Base-by-base conservation (phyloP, 192 early-diverging fungal species). In the Jimgerdemannia flammicorona region DNA sequence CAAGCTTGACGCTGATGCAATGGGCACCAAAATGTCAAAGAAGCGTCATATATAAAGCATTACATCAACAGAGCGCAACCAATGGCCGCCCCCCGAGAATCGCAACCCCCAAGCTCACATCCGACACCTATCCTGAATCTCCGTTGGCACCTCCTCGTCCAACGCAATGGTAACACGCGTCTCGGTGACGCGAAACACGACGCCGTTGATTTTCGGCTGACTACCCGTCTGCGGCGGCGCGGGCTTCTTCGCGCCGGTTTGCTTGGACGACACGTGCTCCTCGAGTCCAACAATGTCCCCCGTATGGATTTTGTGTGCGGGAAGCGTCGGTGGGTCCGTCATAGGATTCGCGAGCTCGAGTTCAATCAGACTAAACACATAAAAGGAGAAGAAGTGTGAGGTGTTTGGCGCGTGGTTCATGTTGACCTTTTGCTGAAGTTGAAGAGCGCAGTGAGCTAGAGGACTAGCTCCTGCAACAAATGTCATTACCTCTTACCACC, bases 201-300 rank as follows among this genome's bases (percentile, higher is more conserved):
- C 91, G 29, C 91, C 91, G 7, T 79, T 85, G 17, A 73, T 75
- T 20, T 83, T 72, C 49, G 11, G 49, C 49, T 4, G 49, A 54
- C 49, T 11, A 4, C 11, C 49, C 49, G 4, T 4, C 59, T 74
- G 77, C 44, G 74, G 69, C 9, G 80, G 79, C 44, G 77, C 81
- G 77, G 84, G 80, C 20, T 81, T 79, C 59, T 83, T 84, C 6
- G 76, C 70, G 77, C 83, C 79, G 69, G 75, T 63, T 78, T 66
- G 43, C 75, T 79, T 54, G 49, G 49, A 4, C 49, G 49, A 54
- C 49, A 11, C 49, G 83, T 82, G 85, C 76, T 81, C 87, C 69
- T 89, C 90, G 4, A 93, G 44, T 10, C 89, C 86, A 4, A 94
- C 92, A 70, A 93, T 92, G 73, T 94, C 93, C 43, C 93, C 93